Evolutionary conservation across 2,329 filamentous ascomycete genomes (phyloP).

Genomic region (Myriosclerotinia duriaeana): DNA sequence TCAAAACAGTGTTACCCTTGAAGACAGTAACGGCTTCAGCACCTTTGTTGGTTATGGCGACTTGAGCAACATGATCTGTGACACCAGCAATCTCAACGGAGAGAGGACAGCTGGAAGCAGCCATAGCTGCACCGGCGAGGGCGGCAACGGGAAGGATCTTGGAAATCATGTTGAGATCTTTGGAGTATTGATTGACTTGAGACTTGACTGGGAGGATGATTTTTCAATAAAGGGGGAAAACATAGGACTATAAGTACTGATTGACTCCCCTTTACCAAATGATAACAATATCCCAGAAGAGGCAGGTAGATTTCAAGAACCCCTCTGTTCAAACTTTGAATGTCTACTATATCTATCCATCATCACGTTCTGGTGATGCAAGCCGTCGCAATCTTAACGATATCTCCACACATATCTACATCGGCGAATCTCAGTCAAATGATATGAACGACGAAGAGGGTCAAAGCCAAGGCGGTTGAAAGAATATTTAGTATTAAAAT

Average conservation of each 20-base stretch:
- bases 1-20: constrained; percentile 35
- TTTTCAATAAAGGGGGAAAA: not conserved
- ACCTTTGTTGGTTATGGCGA: constrained; percentile 34
- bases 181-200: constrained; percentile 6
- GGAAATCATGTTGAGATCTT: constrained; percentile 30
- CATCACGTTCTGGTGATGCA: not conserved
- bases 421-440: not conserved
- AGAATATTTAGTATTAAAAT: not conserved
- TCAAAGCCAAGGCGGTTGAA: constrained; percentile 11
- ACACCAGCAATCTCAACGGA: constrained; percentile 31
- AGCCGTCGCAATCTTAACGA: not conserved
- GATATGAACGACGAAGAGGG: not conserved
- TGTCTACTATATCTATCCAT: not conserved
- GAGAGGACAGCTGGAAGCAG: constrained; percentile 32
- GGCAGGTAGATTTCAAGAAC: not conserved
- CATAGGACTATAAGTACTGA: constrained; percentile 6
- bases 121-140: constrained; percentile 30
- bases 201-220: not conserved
- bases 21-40: constrained; percentile 32
- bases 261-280: not conserved
- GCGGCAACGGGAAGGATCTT: constrained; percentile 31
- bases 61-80: constrained; percentile 29
- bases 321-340: not conserved
- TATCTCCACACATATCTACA: not conserved
- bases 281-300: constrained; percentile 8